Base-by-base conservation (phyloP, 495 filamentous ascomycete species). In the Aspergillus biplanus region DNA sequence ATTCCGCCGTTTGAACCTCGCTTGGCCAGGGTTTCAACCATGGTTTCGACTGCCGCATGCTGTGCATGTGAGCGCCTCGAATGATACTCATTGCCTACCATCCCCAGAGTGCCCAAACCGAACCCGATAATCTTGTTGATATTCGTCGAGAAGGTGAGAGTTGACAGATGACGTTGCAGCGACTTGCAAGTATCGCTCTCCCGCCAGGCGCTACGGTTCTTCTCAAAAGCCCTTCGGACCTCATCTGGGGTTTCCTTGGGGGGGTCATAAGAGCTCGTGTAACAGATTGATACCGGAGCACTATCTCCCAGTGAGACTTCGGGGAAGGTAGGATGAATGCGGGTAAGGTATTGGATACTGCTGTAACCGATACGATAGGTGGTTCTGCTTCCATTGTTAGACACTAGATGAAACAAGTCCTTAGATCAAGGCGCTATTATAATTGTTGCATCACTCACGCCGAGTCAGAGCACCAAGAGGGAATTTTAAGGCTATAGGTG, bases 291-390 rank as follows among this genome's bases (percentile, higher is more conserved):
- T 6, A 70, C 59, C 5, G 68, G 68, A 6, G 62, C 33, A n/a
- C 39, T 56, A 57, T 70, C 68, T 11, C 52, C 50, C 12, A 70
- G 39, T 9, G 49, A 49, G 21, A 64, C 50, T 32, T 65, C 65
- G 0, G 68, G 63, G 42, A 62, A 67, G 2, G 58, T 42, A 9
- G 68, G 68, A 35, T 65, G 63, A 49, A 65, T 54, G 16, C 58
- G 61, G 9, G 62, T 59, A 4, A 70, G 53, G 12, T 59, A 52
- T 31, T 70, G 68, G 57, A 70, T 67, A 47, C 63, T 67, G 47
- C 46, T 57, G 50, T 70, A 70, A 32, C 59, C 60, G 56, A 70
- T 70, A 46, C 67, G 65, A 42, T 70, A 70, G n/a, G 63, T 67
- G 56, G 57, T 69, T n/a, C 67, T 65, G 58, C 11, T 27, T n/a